phyloP scores from a whole-genome alignment of 345 rosid species.

The Hibiscus syriacus region DNA sequence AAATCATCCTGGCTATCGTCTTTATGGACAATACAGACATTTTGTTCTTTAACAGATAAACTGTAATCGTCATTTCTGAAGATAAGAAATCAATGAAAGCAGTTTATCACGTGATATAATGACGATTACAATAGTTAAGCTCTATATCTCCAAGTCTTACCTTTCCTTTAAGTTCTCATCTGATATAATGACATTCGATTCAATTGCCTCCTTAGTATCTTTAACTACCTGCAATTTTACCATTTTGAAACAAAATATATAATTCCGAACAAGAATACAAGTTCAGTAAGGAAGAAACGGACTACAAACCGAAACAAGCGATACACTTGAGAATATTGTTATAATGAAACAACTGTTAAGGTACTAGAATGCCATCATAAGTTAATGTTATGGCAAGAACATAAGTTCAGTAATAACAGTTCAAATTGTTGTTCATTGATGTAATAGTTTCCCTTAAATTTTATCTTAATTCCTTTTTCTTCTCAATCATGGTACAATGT shows the following conservation, averaged over 20 bases:
- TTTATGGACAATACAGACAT: conserved; percentile 5
- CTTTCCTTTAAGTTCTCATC: no score
- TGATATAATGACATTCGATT: no score
- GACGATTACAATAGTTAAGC: neutral
- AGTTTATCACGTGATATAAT: conserved; percentile 4
- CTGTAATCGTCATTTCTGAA: conserved; percentile 13
- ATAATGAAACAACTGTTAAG: neutral
- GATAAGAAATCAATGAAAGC: no score
- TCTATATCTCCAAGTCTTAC: neutral
- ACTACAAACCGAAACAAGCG: neutral
- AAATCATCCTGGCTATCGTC: conserved; percentile 17
- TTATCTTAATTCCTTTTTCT: neutral
- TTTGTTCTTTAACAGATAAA: conserved; percentile 15
- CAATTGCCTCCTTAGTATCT: no score
- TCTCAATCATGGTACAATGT: neutral
- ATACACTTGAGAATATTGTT: neutral
- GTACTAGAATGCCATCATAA: neutral
- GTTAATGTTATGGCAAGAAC: neutral
- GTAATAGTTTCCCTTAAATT: no score
- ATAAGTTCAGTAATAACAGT: neutral
- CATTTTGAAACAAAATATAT: conserved; percentile 8
- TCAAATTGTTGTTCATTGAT: no score
- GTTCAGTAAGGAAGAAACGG: no score
- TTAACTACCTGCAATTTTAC: conserved; percentile 20
- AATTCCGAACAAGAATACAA: no score